Evolutionary conservation across 331 rosid species (phyloP).

Genomic region (Saraca asoca): DNA sequence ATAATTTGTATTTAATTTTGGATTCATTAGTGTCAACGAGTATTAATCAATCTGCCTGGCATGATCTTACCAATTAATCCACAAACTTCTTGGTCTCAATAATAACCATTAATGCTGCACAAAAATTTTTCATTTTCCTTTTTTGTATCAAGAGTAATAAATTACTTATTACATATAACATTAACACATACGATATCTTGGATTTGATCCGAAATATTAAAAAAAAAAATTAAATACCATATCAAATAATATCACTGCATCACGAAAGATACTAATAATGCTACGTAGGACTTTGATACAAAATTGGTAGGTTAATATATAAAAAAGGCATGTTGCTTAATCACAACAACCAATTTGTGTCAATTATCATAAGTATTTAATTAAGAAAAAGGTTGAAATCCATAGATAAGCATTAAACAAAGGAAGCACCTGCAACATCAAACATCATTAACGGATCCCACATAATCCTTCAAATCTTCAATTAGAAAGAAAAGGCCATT

Average conservation of each 20-base stretch:
- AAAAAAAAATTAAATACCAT: no score
- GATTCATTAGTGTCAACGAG: conserved; percentile 18
- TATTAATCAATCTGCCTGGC: neutral
- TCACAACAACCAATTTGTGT: neutral
- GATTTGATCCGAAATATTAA: no score
- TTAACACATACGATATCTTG: no score
- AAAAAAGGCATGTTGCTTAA: no score
- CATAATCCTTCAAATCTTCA: conserved; percentile 6
- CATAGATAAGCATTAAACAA: conserved; percentile 18
- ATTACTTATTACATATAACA: no score
- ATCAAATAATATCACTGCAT: no score
- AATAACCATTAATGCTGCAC: neutral
- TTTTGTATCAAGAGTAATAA: no score
- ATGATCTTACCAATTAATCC: neutral
- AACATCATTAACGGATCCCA: conserved; percentile 41
- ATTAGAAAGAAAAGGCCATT: conserved; percentile 18
- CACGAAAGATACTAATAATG: no score
- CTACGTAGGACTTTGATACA: no score
- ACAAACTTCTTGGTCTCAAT: neutral
- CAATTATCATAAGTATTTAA: conserved; percentile 25
- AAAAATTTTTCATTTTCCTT: no score
- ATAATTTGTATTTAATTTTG: conserved; percentile 18
- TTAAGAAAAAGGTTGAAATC: conserved; percentile 22
- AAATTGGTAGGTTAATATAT: no score
- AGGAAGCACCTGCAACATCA: conserved; percentile 29